phyloP scores from a whole-genome alignment of 2,329 filamentous ascomycete species.

The Epichloe bromicola region DNA sequence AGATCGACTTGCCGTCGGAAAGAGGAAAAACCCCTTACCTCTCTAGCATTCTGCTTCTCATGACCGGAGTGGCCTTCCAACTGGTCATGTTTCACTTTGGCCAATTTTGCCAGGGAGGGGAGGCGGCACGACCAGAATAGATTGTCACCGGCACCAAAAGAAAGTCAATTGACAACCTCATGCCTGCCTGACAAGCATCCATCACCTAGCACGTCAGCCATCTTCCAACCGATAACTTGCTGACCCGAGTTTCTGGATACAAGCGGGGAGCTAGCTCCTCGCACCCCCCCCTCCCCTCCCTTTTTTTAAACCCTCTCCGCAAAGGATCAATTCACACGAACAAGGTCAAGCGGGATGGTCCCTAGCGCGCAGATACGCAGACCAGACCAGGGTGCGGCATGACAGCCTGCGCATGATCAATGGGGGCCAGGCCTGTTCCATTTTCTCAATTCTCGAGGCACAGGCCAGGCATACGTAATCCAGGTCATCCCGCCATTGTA shows the following conservation, averaged over 20 bases:
- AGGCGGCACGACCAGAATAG: neutral
- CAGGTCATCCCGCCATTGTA: neutral
- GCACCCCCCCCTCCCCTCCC: too few species aligned
- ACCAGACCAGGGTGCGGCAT: neutral
- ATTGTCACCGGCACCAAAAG: neutral
- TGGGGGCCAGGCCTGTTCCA: neutral
- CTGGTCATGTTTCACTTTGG: neutral
- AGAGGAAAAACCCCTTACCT: neutral
- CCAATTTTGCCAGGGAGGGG: neutral
- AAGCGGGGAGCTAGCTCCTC: neutral
- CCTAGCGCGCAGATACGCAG: neutral
- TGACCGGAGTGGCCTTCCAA: neutral
- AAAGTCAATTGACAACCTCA: neutral
- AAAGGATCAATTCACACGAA: neutral
- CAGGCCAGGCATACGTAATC: neutral
- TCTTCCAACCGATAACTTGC: neutral
- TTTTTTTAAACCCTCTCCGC: neutral
- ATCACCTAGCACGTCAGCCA: neutral
- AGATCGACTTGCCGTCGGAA: constrained; percentile 1
- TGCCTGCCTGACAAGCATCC: neutral
- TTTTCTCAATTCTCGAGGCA: neutral
- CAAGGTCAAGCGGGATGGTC: neutral
- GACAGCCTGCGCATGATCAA: neutral
- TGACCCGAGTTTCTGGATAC: neutral
- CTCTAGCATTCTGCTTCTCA: neutral